Percentiles rank a stretch among this genome's conserved stretches.
Evolutionary conservation across 2,329 filamentous ascomycete genomes (phyloP).

Genomic region (Alternaria sp.): DNA sequence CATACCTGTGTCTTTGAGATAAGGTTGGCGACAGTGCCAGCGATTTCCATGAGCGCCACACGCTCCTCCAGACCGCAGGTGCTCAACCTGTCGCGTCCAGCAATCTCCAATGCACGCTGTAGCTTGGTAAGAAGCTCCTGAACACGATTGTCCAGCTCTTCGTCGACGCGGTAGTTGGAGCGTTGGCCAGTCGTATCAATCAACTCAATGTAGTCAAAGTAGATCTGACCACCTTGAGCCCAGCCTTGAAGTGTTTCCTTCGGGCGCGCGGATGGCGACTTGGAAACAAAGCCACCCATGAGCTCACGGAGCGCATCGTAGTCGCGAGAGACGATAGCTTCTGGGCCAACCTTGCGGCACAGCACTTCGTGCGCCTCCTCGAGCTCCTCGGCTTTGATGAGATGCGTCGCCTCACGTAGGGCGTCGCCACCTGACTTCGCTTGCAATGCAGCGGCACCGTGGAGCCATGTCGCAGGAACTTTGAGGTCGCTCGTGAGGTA

Average conservation of each 20-base stretch:
- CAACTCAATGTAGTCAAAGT: conserved; percentile 68
- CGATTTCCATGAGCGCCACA: conserved; percentile 85
- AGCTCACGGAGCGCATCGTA: conserved; percentile 74
- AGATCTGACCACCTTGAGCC: conserved; percentile 82
- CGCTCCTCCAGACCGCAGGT: conserved; percentile 60
- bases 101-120: conserved; percentile 46
- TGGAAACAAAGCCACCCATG: conserved; percentile 70
- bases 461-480: conserved; percentile 81
- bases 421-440: conserved; percentile 77
- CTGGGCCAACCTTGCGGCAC: conserved; percentile 79
- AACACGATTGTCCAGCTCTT: conserved; percentile 44
- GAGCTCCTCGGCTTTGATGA: conserved; percentile 79
- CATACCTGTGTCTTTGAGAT: conserved; percentile 58
- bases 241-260: conserved; percentile 69
- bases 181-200: conserved; percentile 49
- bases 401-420: conserved; percentile 65
- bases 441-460: conserved; percentile 84
- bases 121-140: conserved; percentile 43
- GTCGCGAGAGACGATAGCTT: conserved; percentile 82
- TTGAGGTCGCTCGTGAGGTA: conserved; percentile 70
- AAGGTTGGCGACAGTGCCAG: conserved; percentile 73
- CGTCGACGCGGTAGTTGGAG: conserved; percentile 40
- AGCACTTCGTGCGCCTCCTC: conserved; percentile 86
- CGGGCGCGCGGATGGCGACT: conserved; percentile 39
- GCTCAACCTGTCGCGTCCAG: conserved; percentile 52